Conservation (phyloP, 257 asterid genomes). For the Scutellaria minor region DNA sequence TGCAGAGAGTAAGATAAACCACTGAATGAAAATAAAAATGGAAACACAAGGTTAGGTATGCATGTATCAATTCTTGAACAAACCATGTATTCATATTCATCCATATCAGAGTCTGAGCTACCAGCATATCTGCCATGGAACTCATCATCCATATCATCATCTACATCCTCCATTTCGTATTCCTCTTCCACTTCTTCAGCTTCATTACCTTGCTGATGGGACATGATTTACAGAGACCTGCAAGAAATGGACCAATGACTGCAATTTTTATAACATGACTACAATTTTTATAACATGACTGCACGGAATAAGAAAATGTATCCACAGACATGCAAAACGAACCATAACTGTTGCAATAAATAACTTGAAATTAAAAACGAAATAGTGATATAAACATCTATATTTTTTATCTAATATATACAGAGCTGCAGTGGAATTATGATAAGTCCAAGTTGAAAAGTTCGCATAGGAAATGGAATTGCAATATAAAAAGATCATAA, state of each 20-base stretch:
- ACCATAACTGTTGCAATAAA: background rate
- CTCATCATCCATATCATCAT: constrained; percentile 72
- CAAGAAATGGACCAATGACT: constrained; percentile 11
- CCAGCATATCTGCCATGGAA: constrained; percentile 57
- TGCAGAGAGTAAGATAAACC: constrained; percentile 11
- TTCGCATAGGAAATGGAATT: background rate
- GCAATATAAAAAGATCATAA: background rate
- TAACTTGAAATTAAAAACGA: background rate
- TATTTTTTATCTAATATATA: background rate
- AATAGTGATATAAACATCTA: background rate
- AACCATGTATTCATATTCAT: constrained; percentile 77
- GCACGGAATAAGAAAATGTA: background rate
- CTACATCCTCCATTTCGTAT: constrained; percentile 80
- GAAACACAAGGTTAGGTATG: background rate
- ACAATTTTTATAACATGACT: background rate
- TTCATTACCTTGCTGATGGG: constrained; percentile 57
- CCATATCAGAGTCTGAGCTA: constrained; percentile 84
- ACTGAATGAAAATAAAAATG: background rate
- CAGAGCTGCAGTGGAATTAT: background rate
- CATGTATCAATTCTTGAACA: constrained; percentile 36
- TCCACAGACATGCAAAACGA: background rate
- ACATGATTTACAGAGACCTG: constrained; percentile 59
- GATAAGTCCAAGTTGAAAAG: background rate
- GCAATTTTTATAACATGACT: background rate
- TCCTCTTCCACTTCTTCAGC: constrained; percentile 86